A percentile compares a stretch with the other conserved stretches of the same genome.
Conservation (phyloP, 805 yeast genomes). For the Osmozyma mogii region DNA sequence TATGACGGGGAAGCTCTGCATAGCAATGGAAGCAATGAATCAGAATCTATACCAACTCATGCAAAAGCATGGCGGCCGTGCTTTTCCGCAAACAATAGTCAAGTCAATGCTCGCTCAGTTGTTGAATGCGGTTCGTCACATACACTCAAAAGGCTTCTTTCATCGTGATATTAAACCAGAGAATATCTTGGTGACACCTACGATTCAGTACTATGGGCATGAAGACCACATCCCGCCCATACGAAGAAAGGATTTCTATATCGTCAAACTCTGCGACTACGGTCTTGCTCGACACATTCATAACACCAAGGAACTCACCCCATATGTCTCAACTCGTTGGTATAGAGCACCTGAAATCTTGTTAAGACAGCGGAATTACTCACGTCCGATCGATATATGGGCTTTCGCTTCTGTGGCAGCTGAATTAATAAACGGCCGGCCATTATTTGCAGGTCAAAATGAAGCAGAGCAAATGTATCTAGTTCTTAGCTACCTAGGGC, state of each 20-base stretch:
- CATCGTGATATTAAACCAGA: constrained; percentile 96
- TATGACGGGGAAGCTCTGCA: constrained; percentile 51
- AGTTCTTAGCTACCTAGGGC: constrained; percentile 63
- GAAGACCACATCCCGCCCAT: constrained; percentile 30
- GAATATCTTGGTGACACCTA: constrained; percentile 66
- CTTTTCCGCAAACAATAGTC: constrained; percentile 51
- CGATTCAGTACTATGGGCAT: constrained; percentile 45
- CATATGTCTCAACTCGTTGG: constrained; percentile 81
- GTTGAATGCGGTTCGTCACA: constrained; percentile 71
- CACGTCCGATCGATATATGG: constrained; percentile 75
- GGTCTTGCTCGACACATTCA: constrained; percentile 63
- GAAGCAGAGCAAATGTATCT: constrained; percentile 74
- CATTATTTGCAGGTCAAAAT: constrained; percentile 77
- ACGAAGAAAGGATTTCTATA: constrained; percentile 39
- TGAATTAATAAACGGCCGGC: constrained; percentile 63
- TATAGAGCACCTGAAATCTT: constrained; percentile 78
- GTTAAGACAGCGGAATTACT: constrained; percentile 52
- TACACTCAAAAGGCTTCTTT: constrained; percentile 59
- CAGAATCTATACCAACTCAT: constrained; percentile 75
- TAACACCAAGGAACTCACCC: constrained; percentile 52
- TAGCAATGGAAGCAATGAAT: constrained; percentile 85
- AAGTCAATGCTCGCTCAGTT: constrained; percentile 66
- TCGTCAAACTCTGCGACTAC: constrained; percentile 72
- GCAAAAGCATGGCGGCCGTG: constrained; percentile 45
- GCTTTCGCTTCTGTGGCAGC: constrained; percentile 77